These are phyloP conservation scores for Plasmodium coatneyi DNA, from an alignment of 169 alveolate species.

Conservation along the genomic window DNA sequence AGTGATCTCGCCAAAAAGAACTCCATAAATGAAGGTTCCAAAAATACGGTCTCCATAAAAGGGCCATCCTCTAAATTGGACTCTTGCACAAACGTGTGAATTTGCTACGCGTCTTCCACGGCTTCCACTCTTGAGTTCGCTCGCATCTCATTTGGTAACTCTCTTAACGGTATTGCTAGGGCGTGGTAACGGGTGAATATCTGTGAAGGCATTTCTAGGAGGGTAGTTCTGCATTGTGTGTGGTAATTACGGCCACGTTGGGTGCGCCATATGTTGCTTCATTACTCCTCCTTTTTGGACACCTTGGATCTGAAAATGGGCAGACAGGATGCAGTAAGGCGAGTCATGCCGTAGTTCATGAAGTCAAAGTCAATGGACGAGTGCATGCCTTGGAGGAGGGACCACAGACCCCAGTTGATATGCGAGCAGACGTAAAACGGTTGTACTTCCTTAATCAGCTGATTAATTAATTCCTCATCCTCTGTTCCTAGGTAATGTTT, in stretches of 20 bases:
- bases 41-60: neutral
- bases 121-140: neutral
- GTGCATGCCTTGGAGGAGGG: conserved; percentile 77
- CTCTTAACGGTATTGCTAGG: neutral
- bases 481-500: conserved; percentile 60
- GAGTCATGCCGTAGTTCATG: conserved; percentile 75
- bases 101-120: neutral
- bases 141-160: neutral
- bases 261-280: neutral
- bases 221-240: too few relatives aligned
- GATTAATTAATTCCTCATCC: conserved; percentile 37
- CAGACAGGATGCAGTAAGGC: conserved; percentile 64
- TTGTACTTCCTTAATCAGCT: conserved; percentile 76
- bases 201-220: too few relatives aligned
- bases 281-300: neutral
- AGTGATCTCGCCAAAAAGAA: neutral
- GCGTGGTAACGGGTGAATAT: neutral
- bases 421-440: conserved; percentile 84
- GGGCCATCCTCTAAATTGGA: neutral
- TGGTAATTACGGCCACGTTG: neutral
- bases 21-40: neutral
- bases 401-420: conserved; percentile 85
- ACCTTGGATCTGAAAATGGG: conserved; percentile 37
- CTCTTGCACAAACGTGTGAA: neutral
- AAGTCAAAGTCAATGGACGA: conserved; percentile 80